Base-by-base conservation (phyloP, 352 stramenopile species). In the Lagenidium giganteum region DNA sequence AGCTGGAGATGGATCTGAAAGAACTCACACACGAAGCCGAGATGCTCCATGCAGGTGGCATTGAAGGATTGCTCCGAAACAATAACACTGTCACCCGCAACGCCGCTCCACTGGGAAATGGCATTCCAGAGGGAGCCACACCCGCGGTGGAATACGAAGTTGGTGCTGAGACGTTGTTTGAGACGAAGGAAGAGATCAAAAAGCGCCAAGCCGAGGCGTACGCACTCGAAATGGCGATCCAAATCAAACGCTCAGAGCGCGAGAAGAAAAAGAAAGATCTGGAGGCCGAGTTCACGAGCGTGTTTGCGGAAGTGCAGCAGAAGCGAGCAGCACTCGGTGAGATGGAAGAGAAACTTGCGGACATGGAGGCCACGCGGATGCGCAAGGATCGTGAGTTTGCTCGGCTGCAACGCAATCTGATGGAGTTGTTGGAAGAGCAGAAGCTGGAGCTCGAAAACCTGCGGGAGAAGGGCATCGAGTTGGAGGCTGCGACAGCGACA, bases 361-460 rank as follows among this genome's bases (percentile, higher is more conserved):
- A 97, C 54, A 97, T 97, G 85, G 91, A 97, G 42, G 82, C 86
- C 25, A 95, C 85, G 21, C 70, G 92, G 11, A 73, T 93, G 68
- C 67, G 90, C 20, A 97, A 97, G 48, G 91, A 96, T 43, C 77
- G 91, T 13, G 92, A 97, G 57, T 97, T 97, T 64, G 71, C 77
- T 24, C 70, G 87, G 3, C 64, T 98, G 60, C 91, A 98, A 51
- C 69, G 84, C 13, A 93, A 97, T 44, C 39, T 98, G 3, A 96
- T 97, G 86, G 84, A 96, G 51, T 53, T 98, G 22, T 58, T 98
- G 11, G 81, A 96, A 49, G 89, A 98, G 50, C 92, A 98, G 50
- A 97, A 97, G 56, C 58, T 91, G 20, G 89, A 97, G 55, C 76
- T 97, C 24, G 87, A 97, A 42, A 84, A 79, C 34, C 60, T 97